phyloP scores from a whole-genome alignment of 805 yeast species.

The Kazachstania viticola region DNA sequence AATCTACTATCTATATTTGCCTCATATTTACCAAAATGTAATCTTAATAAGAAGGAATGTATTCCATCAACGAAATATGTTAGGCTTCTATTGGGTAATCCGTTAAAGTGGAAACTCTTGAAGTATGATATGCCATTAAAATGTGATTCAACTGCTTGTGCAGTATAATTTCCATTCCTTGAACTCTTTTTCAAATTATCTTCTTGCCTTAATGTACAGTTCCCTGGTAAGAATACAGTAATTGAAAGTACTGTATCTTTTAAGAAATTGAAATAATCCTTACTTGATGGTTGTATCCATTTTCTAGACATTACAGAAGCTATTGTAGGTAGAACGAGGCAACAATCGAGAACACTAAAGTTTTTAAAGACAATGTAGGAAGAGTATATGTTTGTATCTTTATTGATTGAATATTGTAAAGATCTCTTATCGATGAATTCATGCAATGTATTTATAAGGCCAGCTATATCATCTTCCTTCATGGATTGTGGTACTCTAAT shows the following conservation, averaged over 20 bases:
- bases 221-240: conserved; percentile 9
- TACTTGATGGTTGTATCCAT: conserved; percentile 5
- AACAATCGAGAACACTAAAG: conserved; percentile 15
- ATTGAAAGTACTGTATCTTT: conserved; percentile 9
- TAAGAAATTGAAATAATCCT: conserved; percentile 8
- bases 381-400: neutral
- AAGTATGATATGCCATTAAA: conserved; percentile 6
- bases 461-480: conserved; percentile 1
- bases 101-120: conserved; percentile 7
- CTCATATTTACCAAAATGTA: conserved; percentile 14
- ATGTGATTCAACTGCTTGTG: conserved; percentile 3
- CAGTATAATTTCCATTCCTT: neutral
- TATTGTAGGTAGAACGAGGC: conserved; percentile 11
- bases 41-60: conserved; percentile 5
- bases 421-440: conserved; percentile 10
- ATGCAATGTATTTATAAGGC: conserved; percentile 8
- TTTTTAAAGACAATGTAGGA: conserved; percentile 6
- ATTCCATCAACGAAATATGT: conserved; percentile 10
- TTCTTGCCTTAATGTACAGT: conserved; percentile 2
- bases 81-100: conserved; percentile 3
- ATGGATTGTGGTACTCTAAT: conserved; percentile 4
- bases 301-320: conserved; percentile 9
- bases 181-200: neutral
- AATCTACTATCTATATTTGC: conserved; percentile 4
- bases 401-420: conserved; percentile 3